Evolutionary conservation across 2,329 filamentous ascomycete genomes (phyloP).

Genomic region (Pyrenophora tritici-repentis): DNA sequence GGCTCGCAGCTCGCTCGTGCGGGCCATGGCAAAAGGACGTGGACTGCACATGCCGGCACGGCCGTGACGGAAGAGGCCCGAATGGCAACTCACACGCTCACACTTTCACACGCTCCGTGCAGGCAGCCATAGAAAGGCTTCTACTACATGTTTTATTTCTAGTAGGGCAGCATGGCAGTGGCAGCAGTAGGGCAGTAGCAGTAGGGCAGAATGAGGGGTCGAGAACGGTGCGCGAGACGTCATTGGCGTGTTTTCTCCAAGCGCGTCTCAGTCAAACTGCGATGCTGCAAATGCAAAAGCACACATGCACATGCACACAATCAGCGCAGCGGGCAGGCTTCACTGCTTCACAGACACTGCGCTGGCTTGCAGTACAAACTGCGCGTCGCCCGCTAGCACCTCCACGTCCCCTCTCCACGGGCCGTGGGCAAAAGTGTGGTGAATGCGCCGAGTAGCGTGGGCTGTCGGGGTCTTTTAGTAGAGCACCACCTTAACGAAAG

Average conservation of each 20-base stretch:
- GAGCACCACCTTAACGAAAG: constrained; percentile 22
- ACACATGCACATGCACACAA: neutral
- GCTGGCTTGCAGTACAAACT: constrained; percentile 1
- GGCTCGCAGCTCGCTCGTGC: constrained; percentile 18
- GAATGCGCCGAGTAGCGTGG: constrained; percentile 23
- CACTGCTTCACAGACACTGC: neutral
- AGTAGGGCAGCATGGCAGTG: too few species aligned
- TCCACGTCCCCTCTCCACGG: constrained; percentile 24
- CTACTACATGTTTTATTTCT: too few species aligned
- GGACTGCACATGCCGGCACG: constrained; percentile 12
- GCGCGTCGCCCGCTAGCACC: constrained; percentile 1
- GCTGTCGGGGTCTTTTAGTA: constrained; percentile 16
- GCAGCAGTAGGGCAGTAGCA: too few species aligned
- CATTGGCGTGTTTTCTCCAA: constrained; percentile 17
- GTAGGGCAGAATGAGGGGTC: constrained; percentile 12
- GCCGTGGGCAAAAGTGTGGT: constrained; percentile 13
- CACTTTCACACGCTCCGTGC: too few species aligned
- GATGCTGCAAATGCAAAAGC: constrained; percentile 8
- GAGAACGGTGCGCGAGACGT: constrained; percentile 22
- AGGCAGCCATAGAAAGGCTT: too few species aligned
- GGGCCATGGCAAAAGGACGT: constrained; percentile 7
- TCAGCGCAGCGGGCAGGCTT: neutral
- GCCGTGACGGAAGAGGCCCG: constrained; percentile 17
- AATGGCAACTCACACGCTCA: neutral
- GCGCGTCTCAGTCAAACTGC: constrained; percentile 8